These are phyloP conservation scores for Grosmannia huntii DNA, from an alignment of 2,329 filamentous ascomycete species.

Conservation along the genomic window DNA sequence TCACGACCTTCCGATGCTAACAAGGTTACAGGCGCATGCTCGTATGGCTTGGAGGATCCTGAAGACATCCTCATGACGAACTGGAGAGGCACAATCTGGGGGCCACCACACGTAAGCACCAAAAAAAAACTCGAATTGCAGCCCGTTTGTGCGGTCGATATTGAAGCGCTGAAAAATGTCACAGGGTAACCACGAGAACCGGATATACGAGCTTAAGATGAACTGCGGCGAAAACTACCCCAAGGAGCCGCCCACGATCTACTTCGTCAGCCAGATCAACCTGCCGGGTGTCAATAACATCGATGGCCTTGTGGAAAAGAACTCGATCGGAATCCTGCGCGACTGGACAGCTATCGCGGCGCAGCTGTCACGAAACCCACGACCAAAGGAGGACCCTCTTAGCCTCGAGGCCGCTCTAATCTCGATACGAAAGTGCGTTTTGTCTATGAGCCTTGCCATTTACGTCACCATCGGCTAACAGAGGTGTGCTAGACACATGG, in stretches of 20 bases:
- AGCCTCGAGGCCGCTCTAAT: conserved; percentile 23
- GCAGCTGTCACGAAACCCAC: conserved; percentile 40
- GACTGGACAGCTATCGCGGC: conserved; percentile 92
- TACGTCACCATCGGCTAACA: conserved; percentile 6
- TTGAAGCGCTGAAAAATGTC: conserved; percentile 1
- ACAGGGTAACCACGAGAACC: conserved; percentile 83
- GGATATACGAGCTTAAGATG: conserved; percentile 97
- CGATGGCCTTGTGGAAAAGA: conserved; percentile 74
- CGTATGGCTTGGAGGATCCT: conserved; percentile 85
- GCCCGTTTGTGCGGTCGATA: neutral
- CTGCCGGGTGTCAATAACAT: conserved; percentile 80
- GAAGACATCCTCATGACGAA: conserved; percentile 95
- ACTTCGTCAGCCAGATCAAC: conserved; percentile 91
- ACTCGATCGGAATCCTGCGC: conserved; percentile 70
- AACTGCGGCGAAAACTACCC: conserved; percentile 87
- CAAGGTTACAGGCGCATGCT: conserved; percentile 68
- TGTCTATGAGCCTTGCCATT: neutral
- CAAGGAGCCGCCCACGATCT: conserved; percentile 74
- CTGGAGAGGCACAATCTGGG: conserved; percentile 97
- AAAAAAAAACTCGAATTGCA: neutral
- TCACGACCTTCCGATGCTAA: neutral
- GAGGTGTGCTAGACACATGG: conserved; percentile 65
- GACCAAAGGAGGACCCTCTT: conserved; percentile 20
- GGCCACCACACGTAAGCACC: conserved; percentile 74
- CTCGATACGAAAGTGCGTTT: conserved; percentile 19